Evolutionary conservation across 345 rosid species (phyloP), one percentile per base, ranked within the genome.

Genomic region (Melastoma malabathricum): DNA sequence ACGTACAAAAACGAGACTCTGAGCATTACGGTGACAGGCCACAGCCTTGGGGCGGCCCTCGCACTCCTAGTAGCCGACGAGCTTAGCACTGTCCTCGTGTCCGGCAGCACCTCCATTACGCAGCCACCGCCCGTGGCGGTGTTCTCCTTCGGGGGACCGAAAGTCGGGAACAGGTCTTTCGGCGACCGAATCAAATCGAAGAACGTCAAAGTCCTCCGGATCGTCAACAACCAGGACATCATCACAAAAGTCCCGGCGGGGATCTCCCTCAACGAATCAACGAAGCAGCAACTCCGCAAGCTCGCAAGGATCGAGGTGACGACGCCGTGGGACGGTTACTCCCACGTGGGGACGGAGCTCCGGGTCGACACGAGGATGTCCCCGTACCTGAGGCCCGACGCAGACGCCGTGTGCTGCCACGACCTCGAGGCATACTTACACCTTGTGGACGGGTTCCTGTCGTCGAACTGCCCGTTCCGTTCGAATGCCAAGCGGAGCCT

Each of bases 31-130:
- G 64, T 92, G 27, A 87, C 94, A 1, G 98, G 98, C 0, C 98
- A 92, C 60, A 87, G 98, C 44, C 86, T 92, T 3, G 98, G 98
- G 0, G 98, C 98, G 0, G 98, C 98, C 8, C 68, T 92, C 0
- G 88, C 98, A 0, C 65, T 81, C 3, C 68, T 92, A 2, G 86
- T 83, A 1, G 96, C 93, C 3, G 75, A 78, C 6, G 89, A 88
- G 48, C 58, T 92, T 3, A 83, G 78, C 5, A 63, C 78, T 0
- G 66, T 80, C 6, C 14, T 22, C 6, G 79, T 75, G 0, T 29
- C 65, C 0, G 19, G 63, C 0, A 68, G 71, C 55, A 5, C 44
- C 44, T 25, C 55, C 55, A 27, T 41, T 19, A 12, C 55, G n/a
- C 44, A 18, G n/a, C 44, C 55, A 2, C 88, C 98, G 0, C 79